phyloP scores from a whole-genome alignment of 805 yeast genomes.

The Yamadazyma laniorum region DNA sequence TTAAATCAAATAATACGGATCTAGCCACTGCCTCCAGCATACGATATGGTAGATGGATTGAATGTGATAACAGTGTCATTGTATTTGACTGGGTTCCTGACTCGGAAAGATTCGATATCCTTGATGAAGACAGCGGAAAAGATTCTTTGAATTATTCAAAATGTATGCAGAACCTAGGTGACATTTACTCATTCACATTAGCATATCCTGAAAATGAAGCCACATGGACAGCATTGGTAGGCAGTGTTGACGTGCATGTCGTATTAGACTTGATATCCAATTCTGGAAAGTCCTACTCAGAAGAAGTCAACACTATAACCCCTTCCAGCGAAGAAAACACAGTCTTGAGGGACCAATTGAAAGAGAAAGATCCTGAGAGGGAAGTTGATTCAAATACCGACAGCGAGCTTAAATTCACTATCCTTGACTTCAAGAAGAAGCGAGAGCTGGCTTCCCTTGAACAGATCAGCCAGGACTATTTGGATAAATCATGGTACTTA shows the following conservation, averaged over 20 bases:
- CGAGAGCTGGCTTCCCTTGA: conserved; percentile 23
- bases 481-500: conserved; percentile 65
- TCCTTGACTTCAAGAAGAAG: conserved; percentile 40
- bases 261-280: conserved; percentile 18
- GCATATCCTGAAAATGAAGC: conserved; percentile 30
- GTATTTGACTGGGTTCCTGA: conserved; percentile 35
- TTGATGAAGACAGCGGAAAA: conserved; percentile 16
- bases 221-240: conserved; percentile 14
- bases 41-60: conserved; percentile 42
- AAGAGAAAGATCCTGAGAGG: conserved; percentile 9
- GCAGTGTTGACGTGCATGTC: conserved; percentile 22
- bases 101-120: conserved; percentile 16
- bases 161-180: conserved; percentile 25
- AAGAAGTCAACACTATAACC: conserved; percentile 42
- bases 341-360: conserved; percentile 36
- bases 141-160: conserved; percentile 30
- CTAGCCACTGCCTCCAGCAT: conserved; percentile 13
- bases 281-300: conserved; percentile 3
- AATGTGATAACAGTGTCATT: conserved; percentile 33
- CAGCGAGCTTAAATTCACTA: conserved; percentile 41
- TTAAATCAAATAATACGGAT: not conserved
- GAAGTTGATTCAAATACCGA: conserved; percentile 1
- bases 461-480: conserved; percentile 48
- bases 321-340: conserved; percentile 52
- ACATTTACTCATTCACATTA: conserved; percentile 32